Evolutionary conservation across 495 filamentous ascomycete species (phyloP).

Genomic region (Penicillium longicatenatum): DNA sequence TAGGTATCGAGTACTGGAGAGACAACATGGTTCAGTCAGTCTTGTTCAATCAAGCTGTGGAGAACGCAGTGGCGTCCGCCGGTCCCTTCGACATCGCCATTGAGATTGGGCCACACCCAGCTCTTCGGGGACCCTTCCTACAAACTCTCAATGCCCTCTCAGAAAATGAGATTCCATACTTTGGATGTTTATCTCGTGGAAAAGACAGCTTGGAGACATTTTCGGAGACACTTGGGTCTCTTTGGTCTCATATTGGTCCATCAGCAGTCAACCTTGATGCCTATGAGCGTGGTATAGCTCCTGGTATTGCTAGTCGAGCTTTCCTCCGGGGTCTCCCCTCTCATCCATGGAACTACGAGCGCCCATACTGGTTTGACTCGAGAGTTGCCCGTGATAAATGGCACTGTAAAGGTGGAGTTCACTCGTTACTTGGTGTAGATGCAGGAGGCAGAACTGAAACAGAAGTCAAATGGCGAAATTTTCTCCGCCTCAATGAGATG

Average conservation of each 20-base stretch:
- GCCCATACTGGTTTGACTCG: not conserved
- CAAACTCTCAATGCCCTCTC: not conserved
- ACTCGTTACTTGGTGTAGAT: not conserved
- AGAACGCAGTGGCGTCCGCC: not conserved
- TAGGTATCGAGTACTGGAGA: not conserved
- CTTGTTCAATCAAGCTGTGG: constrained; percentile 1
- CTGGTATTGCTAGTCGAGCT: not conserved
- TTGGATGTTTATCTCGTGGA: not conserved
- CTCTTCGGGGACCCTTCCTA: constrained; percentile 1
- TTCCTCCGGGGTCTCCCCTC: not conserved
- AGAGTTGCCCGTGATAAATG: not conserved
- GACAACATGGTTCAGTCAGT: constrained; percentile 9
- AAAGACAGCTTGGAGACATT: not conserved
- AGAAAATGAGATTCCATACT: not conserved
- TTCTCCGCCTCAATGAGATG: not conserved
- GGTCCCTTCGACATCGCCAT: constrained; percentile 1
- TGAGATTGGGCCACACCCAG: constrained; percentile 24
- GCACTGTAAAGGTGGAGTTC: not conserved
- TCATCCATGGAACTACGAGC: constrained; percentile 1
- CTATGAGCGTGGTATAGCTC: not conserved
- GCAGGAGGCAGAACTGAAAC: not conserved
- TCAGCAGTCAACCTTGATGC: not conserved
- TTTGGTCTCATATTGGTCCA: not conserved
- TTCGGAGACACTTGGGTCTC: not conserved
- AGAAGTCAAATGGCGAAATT: not conserved